These are phyloP conservation scores for Pestalotiopsis sp. DNA, from an alignment of 2,329 filamentous ascomycete genomes.

Conservation along the genomic window DNA sequence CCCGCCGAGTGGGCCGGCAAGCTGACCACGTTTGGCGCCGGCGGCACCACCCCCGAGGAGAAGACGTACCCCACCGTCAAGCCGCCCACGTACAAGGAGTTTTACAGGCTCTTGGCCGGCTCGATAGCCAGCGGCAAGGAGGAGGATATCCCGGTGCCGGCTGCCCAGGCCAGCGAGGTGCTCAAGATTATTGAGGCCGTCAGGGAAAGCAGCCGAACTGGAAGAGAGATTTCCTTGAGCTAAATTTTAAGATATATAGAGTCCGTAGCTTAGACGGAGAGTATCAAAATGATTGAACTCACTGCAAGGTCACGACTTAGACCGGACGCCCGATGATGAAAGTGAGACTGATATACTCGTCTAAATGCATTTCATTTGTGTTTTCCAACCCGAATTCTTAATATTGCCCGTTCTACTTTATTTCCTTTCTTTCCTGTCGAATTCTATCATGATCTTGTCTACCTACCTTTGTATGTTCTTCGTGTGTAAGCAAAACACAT, in stretches of 20 bases:
- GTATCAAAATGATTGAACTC: too few species aligned
- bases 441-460: too few species aligned
- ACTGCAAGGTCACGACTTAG: too few species aligned
- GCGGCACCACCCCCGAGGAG: slow-evolving; percentile 50
- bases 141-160: slow-evolving; percentile 54
- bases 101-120: slow-evolving; percentile 60
- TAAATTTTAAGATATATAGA: neutral
- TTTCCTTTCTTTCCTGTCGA: too few species aligned
- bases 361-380: too few species aligned
- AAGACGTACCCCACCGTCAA: slow-evolving; percentile 59
- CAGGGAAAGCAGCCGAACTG: slow-evolving; percentile 50
- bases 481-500: too few species aligned
- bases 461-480: too few species aligned
- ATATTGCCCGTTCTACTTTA: too few species aligned
- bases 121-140: slow-evolving; percentile 50
- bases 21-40: slow-evolving; percentile 56
- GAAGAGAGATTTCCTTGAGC: slow-evolving; percentile 41
- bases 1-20: slow-evolving; percentile 58
- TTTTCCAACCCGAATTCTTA: too few species aligned
- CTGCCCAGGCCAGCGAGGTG: slow-evolving; percentile 55
- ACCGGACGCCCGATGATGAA: too few species aligned
- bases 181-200: slow-evolving; percentile 55
- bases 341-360: too few species aligned
- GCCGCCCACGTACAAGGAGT: slow-evolving; percentile 68
- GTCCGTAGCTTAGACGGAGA: too few species aligned